Percentiles rank a stretch among this genome's conserved stretches.
phyloP scores from a whole-genome alignment of 2,329 filamentous ascomycete genomes.

The Blumeria graminis region DNA sequence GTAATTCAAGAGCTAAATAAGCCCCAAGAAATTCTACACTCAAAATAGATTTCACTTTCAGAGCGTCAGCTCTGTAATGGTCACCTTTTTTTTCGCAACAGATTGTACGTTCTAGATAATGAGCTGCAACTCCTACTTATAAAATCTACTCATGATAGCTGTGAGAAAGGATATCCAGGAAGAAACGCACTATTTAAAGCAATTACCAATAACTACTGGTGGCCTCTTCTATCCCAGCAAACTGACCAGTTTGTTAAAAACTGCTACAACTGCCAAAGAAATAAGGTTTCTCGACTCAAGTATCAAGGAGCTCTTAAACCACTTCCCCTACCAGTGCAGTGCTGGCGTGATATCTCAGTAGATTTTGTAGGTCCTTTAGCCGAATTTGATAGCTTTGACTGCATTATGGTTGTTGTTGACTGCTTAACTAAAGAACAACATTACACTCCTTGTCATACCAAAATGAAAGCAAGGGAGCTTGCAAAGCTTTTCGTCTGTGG shows the following conservation, averaged over 20 bases:
- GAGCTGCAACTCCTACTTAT: not conserved
- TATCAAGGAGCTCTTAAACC: not conserved
- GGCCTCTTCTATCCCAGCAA: not conserved
- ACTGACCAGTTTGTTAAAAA: not conserved
- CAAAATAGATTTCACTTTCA: not conserved
- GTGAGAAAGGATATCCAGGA: not conserved
- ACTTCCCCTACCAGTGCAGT: not conserved
- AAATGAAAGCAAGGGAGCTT: not conserved
- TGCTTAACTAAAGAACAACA: not conserved
- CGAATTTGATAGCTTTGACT: not conserved
- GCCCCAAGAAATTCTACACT: not conserved
- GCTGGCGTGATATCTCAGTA: not conserved
- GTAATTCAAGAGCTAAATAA: not conserved
- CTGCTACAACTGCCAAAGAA: not conserved
- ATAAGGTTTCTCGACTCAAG: not conserved
- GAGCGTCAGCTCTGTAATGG: not conserved
- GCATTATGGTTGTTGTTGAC: not conserved
- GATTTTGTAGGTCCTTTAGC: not conserved
- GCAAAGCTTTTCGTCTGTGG: conserved; percentile 2
- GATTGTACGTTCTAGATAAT: not conserved
- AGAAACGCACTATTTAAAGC: not conserved
- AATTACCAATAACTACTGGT: not conserved
- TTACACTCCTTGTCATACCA: not conserved
- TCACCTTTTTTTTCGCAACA: not conserved
- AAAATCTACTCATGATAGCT: not conserved